phyloP scores from a whole-genome alignment of 2,329 filamentous ascomycete species.

The Trichoderma polysporum region DNA sequence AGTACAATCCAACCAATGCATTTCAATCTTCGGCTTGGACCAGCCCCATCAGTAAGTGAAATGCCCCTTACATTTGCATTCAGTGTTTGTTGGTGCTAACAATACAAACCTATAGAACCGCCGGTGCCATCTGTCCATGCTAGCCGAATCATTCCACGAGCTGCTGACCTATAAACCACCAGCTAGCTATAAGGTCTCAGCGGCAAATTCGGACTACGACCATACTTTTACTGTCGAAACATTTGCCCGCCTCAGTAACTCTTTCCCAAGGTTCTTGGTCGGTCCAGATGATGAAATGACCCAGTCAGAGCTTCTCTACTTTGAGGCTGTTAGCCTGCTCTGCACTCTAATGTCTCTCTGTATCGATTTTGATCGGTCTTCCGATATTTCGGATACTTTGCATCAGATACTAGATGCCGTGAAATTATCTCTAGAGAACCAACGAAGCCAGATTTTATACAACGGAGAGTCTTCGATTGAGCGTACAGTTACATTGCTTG shows the following conservation, averaged over 20 bases:
- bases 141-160: slow-evolving; percentile 54
- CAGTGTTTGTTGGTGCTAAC: background rate
- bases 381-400: slow-evolving; percentile 28
- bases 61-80: no score
- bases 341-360: slow-evolving; percentile 36
- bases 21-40: slow-evolving; percentile 49
- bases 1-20: slow-evolving; percentile 41
- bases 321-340: slow-evolving; percentile 44
- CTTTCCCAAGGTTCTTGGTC: slow-evolving; percentile 42
- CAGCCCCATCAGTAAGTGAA: slow-evolving; percentile 48
- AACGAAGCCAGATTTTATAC: slow-evolving; percentile 25
- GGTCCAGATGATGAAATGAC: slow-evolving; percentile 38
- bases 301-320: slow-evolving; percentile 44
- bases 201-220: slow-evolving; percentile 41
- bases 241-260: slow-evolving; percentile 43
- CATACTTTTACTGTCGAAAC: slow-evolving; percentile 45
- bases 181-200: slow-evolving; percentile 49
- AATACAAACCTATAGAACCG: slow-evolving; percentile 39
- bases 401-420: slow-evolving; percentile 30
- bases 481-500: slow-evolving; percentile 28
- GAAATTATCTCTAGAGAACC: slow-evolving; percentile 30
- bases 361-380: slow-evolving; percentile 28
- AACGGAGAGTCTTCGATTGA: slow-evolving; percentile 21
- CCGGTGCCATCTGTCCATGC: slow-evolving; percentile 49
- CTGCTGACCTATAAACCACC: slow-evolving; percentile 49